Evolutionary conservation across 1,284 basidiomycete species (phyloP).

Genomic region (Porodaedalea pini): DNA sequence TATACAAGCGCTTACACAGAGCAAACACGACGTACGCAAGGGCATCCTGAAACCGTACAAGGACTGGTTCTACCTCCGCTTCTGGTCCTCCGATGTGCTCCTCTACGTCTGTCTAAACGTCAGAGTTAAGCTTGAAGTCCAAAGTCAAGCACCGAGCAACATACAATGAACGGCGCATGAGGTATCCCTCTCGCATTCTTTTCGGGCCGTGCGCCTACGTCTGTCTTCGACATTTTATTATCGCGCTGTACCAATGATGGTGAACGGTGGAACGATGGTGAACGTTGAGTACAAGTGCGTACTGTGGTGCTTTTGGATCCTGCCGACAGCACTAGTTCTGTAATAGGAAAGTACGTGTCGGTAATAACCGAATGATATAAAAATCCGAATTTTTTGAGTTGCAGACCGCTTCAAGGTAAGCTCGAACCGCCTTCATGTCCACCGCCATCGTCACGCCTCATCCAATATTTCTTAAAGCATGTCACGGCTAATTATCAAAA

Average conservation of each 20-base stretch:
- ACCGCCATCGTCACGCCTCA: constrained; percentile 5
- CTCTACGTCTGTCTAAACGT: constrained; percentile 74
- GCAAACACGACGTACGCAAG: constrained; percentile 65
- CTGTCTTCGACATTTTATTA: constrained; percentile 36
- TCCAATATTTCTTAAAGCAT: constrained; percentile 34
- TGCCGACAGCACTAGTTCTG: no score
- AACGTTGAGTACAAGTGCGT: neutral
- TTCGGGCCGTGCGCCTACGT: constrained; percentile 45
- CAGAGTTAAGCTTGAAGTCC: constrained; percentile 7
- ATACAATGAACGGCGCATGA: constrained; percentile 90
- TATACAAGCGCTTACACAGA: constrained; percentile 22
- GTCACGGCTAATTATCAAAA: constrained; percentile 92
- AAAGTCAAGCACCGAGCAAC: constrained; percentile 31
- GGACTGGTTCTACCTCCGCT: constrained; percentile 72
- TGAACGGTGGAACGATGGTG: neutral
- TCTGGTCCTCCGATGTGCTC: constrained; percentile 82
- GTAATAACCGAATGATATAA: constrained; percentile 5
- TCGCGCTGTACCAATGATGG: neutral
- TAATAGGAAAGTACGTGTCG: constrained; percentile 1
- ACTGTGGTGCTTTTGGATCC: no score
- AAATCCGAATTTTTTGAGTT: neutral
- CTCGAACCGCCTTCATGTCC: constrained; percentile 12
- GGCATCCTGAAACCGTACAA: constrained; percentile 89
- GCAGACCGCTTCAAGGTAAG: constrained; percentile 11
- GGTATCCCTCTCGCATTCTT: constrained; percentile 92